phyloP scores from a whole-genome alignment of 2,329 filamentous ascomycete genomes.

The Metarhizium sp. region DNA sequence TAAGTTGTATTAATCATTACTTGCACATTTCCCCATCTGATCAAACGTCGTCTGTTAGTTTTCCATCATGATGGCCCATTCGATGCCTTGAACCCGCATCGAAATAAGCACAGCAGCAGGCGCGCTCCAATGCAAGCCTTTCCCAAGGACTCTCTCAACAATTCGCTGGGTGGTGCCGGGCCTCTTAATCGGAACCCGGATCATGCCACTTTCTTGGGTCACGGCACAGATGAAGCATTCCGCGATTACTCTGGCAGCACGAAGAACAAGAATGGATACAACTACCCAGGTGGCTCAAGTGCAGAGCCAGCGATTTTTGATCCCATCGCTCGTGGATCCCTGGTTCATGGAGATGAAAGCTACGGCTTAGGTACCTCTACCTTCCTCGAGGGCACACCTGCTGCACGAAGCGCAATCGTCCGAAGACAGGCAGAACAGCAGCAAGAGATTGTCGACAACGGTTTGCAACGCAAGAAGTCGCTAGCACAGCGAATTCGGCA shows the following conservation, averaged over 20 bases:
- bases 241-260: conserved; percentile 57
- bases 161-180: conserved; percentile 78
- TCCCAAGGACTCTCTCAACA: conserved; percentile 85
- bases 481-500: conserved; percentile 84
- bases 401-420: conserved; percentile 69
- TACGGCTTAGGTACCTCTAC: conserved; percentile 87
- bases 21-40: not conserved
- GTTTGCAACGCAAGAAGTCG: conserved; percentile 85
- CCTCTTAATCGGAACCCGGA: conserved; percentile 76
- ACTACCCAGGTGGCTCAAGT: conserved; percentile 14
- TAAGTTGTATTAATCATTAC: conserved; percentile 36
- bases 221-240: conserved; percentile 73
- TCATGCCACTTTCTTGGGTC: conserved; percentile 78
- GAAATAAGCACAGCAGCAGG: conserved; percentile 74
- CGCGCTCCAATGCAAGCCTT: conserved; percentile 95
- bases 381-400: conserved; percentile 89
- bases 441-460: conserved; percentile 45
- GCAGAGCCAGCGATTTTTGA: conserved; percentile 52
- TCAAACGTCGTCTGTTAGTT: conserved; percentile 40
- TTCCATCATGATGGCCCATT: conserved; percentile 98
- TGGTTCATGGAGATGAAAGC: conserved; percentile 75
- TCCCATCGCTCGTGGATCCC: conserved; percentile 54
- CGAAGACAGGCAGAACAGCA: conserved; percentile 62
- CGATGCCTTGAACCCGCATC: conserved; percentile 89
- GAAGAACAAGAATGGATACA: conserved; percentile 19